Evolutionary conservation across 2,329 filamentous ascomycete species (phyloP).

Genomic region (Didymella pinodella): DNA sequence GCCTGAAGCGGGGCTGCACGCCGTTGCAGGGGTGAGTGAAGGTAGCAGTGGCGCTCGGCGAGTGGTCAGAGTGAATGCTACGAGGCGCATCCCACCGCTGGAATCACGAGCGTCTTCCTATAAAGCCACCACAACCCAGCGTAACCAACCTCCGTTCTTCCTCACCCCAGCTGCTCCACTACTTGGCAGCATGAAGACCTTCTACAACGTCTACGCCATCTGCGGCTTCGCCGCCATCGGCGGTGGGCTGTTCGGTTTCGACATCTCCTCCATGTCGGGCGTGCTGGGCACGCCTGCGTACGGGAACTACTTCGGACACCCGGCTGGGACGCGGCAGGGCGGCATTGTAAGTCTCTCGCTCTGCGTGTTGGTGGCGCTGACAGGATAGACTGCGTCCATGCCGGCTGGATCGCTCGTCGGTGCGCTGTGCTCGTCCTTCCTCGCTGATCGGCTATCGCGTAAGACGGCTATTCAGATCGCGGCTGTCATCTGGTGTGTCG

Average conservation of each 20-base stretch:
- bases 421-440: slow-evolving; percentile 55
- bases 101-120: slow-evolving; percentile 32
- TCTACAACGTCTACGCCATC: slow-evolving; percentile 64
- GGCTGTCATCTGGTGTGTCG: slow-evolving; percentile 57
- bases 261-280: slow-evolving; percentile 52
- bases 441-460: slow-evolving; percentile 57
- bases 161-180: slow-evolving; percentile 21
- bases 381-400: slow-evolving; percentile 55
- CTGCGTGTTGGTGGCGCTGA: background rate
- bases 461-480: slow-evolving; percentile 55
- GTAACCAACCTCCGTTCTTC: slow-evolving; percentile 12
- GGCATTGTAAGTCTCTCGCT: slow-evolving; percentile 53
- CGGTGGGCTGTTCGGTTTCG: slow-evolving; percentile 51
- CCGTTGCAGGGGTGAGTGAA: slow-evolving; percentile 16
- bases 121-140: slow-evolving; percentile 20
- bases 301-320: slow-evolving; percentile 49
- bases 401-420: slow-evolving; percentile 60
- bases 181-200: slow-evolving; percentile 47
- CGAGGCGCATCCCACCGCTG: slow-evolving; percentile 3
- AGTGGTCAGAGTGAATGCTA: slow-evolving; percentile 21
- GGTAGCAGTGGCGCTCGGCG: background rate
- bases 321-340: slow-evolving; percentile 48
- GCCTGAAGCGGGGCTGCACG: slow-evolving; percentile 32
- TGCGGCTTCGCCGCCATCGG: slow-evolving; percentile 69
- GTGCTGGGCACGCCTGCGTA: slow-evolving; percentile 48